These are phyloP conservation scores for Aspergillus fijiensis DNA, from an alignment of 2,329 filamentous ascomycete species.

Conservation along the genomic window DNA sequence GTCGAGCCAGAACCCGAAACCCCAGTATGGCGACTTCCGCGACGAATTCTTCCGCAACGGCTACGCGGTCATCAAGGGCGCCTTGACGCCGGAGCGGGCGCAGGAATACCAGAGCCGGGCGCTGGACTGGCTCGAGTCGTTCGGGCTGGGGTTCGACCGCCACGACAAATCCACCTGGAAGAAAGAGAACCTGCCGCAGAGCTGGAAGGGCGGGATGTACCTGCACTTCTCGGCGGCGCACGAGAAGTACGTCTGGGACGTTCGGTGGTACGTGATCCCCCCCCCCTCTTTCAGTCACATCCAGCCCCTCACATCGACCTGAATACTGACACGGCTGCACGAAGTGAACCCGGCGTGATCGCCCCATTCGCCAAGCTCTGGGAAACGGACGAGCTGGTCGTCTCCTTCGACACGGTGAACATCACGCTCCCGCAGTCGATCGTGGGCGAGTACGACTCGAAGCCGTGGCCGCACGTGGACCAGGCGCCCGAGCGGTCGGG, in stretches of 20 bases:
- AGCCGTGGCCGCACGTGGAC: slow-evolving; percentile 5
- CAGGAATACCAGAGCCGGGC: slow-evolving; percentile 3
- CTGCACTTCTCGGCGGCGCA: slow-evolving; percentile 3
- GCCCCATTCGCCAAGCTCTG: slow-evolving; percentile 5
- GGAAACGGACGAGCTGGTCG: not conserved
- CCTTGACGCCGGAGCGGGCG: not conserved
- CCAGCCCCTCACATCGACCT: too few species aligned
- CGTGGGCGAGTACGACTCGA: slow-evolving; percentile 1
- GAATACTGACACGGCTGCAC: not conserved
- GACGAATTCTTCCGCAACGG: slow-evolving; percentile 4
- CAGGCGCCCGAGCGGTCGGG: slow-evolving; percentile 2
- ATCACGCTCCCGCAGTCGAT: slow-evolving; percentile 5
- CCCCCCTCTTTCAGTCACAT: not conserved
- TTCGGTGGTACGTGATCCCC: not conserved
- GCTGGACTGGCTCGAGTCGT: slow-evolving; percentile 6
- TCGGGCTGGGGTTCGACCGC: not conserved
- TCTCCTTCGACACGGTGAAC: slow-evolving; percentile 4
- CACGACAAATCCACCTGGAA: slow-evolving; percentile 7
- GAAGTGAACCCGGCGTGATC: not conserved
- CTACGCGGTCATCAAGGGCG: slow-evolving; percentile 4
- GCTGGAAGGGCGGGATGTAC: slow-evolving; percentile 5
- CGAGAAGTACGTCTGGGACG: slow-evolving; percentile 7
- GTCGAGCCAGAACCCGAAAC: not conserved
- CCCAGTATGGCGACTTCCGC: slow-evolving; percentile 2
- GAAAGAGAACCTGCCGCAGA: slow-evolving; percentile 5